Evolutionary conservation across 371 early-diverging fungal species (phyloP), one percentile per base, ranked within the genome.

Genomic region (Haplosporangium sp.): DNA sequence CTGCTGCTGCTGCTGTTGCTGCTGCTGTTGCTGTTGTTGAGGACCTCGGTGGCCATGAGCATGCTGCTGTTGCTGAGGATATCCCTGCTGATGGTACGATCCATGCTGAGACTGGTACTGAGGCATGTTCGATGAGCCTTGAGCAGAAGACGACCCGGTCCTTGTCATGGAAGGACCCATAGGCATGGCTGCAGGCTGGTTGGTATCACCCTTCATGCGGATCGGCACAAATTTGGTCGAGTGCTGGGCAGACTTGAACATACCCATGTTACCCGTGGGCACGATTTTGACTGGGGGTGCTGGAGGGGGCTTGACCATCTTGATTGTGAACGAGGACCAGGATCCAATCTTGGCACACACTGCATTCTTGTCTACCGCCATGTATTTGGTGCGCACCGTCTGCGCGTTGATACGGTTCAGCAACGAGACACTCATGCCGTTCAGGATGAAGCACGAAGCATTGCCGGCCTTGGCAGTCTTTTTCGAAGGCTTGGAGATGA

Each of bases 381-480:
- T 85, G 69, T 91, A 92, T 70, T 90, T 91, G 21, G 93, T 93
- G 50, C 92, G 85, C 41, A 91, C 91, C 1, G 92, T 93, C 75
- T 93, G 93, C 29, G 92, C 91, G 56, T 91, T 91, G 81, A 93
- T 91, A 57, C 93, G 90, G 75, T 92, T 93, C 68, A 91, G 87
- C 36, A 93, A 74, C 46, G 91, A 86, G 11, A 93, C 86, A 7
- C 86, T 84, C 43, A 89, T 82, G 38, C 89, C 88, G n/a, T 85
- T 81, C 23, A 87, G 73, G 46, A 93, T 88, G 63, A 91, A 91
- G 40, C 88, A 85, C 11, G 90, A 86, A 11, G 85, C 85, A 69
- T 90, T 91, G 55, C 91, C 85, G 18, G 91, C 89, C 73, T 91
- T 92, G 59, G 90, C 88, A 0, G 90, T 90, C 85, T 93, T 93